Evolutionary conservation across 108 stramenopile species (phyloP), one percentile per base, ranked within the genome.

Genomic region (Schizochytrium sp.): DNA sequence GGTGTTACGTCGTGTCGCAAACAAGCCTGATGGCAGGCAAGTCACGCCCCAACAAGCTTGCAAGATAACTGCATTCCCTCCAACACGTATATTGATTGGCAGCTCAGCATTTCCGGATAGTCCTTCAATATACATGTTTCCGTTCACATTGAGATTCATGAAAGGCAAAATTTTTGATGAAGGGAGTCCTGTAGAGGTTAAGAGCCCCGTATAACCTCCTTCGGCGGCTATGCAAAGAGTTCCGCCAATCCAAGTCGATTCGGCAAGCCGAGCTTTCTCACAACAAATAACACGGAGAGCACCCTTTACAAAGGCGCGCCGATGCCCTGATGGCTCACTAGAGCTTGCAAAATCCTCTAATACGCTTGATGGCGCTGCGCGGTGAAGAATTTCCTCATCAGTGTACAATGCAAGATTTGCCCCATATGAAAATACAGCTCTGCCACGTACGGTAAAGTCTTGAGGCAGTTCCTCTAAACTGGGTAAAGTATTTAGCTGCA

Each of bases 51-150:
- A 69, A 44, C 64, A 69, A 7, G 64, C 12, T 7, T 5, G 12
- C 3, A 69, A 44, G 7, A 44, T 38, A 44, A 69, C 12, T 8
- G 28, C 40, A 8, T 69, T 44, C 19, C 64, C 64, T 10, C 64
- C 42, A 8, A 69, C 64, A 0, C 28, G 12, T 7, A 69, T 8
- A 7, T 7, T 15, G 0, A 7, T 44, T 7, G 64, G 28, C 42
- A 69, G 64, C 64, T 69, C 64, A 5, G 64, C 64, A 7, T 38
- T 44, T 38, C 64, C 64, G 12, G 64, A 8, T 1, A 69, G 64
- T 44, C 64, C 64, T 15, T 69, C 64, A 15, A 69, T 38, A 69
- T 69, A 15, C 8, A 69, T 38, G 28, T 69, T 69, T 69, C 64
- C 64, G 28, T 44, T 44, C 2, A 69, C 64, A 3, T 44, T 44